Base-by-base conservation (phyloP, 495 filamentous ascomycete species). In the Talaromyces wortmannii region DNA sequence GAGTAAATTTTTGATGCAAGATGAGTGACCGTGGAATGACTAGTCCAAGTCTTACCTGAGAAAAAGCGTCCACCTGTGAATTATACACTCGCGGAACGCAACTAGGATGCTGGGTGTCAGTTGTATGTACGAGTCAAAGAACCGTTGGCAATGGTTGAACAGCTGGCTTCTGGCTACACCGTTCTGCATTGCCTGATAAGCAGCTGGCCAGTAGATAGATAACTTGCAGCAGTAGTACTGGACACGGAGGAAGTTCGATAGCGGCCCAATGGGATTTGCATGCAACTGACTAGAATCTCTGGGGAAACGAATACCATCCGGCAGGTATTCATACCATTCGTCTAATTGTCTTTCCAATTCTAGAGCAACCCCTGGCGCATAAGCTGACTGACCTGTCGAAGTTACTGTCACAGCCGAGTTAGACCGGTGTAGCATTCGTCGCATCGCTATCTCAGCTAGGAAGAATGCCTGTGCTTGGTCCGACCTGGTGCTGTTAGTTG, bases 181-280 rank as follows among this genome's bases (percentile, higher is more conserved):
- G 36, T 50, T 13, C 48, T 50, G 48, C 48, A 50, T 50, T 36
- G 48, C 48, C 48, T 50, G 48, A 31, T 50, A 50, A 36, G 36
- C 48, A 50, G 48, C 48, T 16, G 48, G 48, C 48, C 48, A 50
- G 48, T 50, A 50, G 29, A 50, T 50, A 31, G 48, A 50, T 31
- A 50, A 50, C 48, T 50, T 50, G 48, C 48, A 50, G 48, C 48
- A 50, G 48, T 50, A 50, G n/a, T 50, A 50, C 48, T 50, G 48
- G 4, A 50, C 48, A 36, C 48, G 48, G 48, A 50, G 48, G 30
- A 50, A 50, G 13, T 50, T 50, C 31, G 48, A 50, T 50, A 50
- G 48, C 36, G 48, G 36, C 16, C 13, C 29, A 50, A 16, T 16
- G 48, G 5, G 48, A 50, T 50, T 50, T 50, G 48, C 31, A 31